Evolutionary conservation across 257 asterid genomes (phyloP).

Genomic region (Solanum sejunctum): DNA sequence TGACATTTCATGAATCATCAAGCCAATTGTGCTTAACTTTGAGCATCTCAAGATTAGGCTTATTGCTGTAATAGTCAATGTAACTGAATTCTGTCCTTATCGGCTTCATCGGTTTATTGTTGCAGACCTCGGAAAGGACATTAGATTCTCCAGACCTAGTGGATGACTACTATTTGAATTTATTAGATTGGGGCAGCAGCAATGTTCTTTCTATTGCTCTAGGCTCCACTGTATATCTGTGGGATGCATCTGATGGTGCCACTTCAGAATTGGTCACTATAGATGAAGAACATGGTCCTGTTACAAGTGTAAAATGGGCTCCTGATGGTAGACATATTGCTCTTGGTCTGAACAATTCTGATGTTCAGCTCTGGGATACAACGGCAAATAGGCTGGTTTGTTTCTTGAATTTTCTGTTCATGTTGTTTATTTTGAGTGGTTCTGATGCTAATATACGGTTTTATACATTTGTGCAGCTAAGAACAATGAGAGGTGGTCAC

Average conservation of each 20-base stretch:
- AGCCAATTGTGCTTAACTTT: not conserved
- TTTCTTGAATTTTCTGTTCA: not conserved
- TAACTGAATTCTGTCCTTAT: not conserved
- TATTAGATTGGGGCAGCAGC: slow-evolving; percentile 16
- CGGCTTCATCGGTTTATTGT: not conserved
- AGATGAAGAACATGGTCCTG: slow-evolving; percentile 44
- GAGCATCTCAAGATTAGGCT: not conserved
- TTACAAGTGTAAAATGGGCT: slow-evolving; percentile 40
- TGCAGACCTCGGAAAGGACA: slow-evolving; percentile 13
- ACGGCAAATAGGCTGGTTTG: slow-evolving; percentile 30
- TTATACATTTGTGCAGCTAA: slow-evolving; percentile 15
- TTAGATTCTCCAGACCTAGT: slow-evolving; percentile 11
- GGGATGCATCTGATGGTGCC: slow-evolving; percentile 36
- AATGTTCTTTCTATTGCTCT: slow-evolving; percentile 13
- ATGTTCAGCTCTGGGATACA: slow-evolving; percentile 55
- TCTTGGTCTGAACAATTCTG: slow-evolving; percentile 43
- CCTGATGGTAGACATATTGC: slow-evolving; percentile 41
- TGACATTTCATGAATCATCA: not conserved
- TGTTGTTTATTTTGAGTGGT: not conserved
- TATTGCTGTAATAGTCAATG: not conserved
- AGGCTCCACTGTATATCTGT: slow-evolving; percentile 8
- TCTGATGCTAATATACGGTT: not conserved
- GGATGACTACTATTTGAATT: slow-evolving; percentile 9
- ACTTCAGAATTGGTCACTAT: slow-evolving; percentile 29
- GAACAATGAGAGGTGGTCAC: slow-evolving; percentile 27